Evolutionary conservation across 2,329 filamentous ascomycete genomes (phyloP).

Genomic region (Graphilbum sp.): DNA sequence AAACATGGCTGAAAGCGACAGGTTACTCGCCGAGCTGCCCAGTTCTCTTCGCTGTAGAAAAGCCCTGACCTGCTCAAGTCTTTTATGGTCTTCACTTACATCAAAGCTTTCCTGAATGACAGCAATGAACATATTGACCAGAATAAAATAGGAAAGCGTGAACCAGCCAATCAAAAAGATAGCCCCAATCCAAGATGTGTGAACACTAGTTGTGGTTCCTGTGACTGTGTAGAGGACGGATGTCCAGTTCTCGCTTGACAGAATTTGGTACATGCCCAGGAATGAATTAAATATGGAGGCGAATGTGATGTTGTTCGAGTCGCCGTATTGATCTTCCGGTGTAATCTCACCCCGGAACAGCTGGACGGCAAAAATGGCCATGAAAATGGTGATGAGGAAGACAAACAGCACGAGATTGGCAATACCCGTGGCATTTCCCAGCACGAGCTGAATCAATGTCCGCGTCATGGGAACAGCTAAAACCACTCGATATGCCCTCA

Average conservation of each 20-base stretch:
- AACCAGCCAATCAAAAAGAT: conserved; percentile 91
- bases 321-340: conserved; percentile 38
- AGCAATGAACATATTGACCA: conserved; percentile 99
- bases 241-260: conserved; percentile 97
- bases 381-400: conserved; percentile 85
- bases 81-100: conserved; percentile 95
- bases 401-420: conserved; percentile 92
- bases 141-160: conserved; percentile 84
- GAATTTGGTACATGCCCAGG: conserved; percentile 90
- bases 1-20: conserved; percentile 60
- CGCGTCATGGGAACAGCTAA: conserved; percentile 75
- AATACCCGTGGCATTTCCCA: conserved; percentile 84
- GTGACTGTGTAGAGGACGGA: conserved; percentile 71
- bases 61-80: conserved; percentile 86
- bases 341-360: conserved; percentile 81
- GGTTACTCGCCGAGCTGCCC: conserved; percentile 52
- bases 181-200: conserved; percentile 85
- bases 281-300: conserved; percentile 90
- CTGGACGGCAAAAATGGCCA: conserved; percentile 84
- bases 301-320: conserved; percentile 58
- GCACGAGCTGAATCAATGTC: conserved; percentile 70
- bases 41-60: conserved; percentile 87
- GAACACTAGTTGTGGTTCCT: conserved; percentile 41
- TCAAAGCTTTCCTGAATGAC: conserved; percentile 99
- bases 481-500: conserved; percentile 83